Evolutionary conservation across 257 asterid species (phyloP).

Genomic region (Paulownia fortunei): DNA sequence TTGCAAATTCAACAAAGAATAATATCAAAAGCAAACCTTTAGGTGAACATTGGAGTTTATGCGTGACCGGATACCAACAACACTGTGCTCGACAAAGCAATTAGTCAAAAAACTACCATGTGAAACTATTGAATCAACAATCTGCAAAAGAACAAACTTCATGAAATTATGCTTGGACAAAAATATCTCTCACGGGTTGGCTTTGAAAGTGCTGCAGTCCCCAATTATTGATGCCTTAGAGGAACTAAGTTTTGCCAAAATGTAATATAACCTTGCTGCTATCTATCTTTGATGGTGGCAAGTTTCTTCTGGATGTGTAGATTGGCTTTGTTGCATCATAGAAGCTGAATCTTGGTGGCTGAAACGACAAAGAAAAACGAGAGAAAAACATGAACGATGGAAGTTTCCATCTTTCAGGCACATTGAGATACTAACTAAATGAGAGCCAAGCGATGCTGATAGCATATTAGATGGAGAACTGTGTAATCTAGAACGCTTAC

Average conservation of each 20-base stretch:
- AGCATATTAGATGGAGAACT: conserved; percentile 15
- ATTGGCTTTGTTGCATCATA: conserved; percentile 93
- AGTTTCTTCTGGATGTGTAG: conserved; percentile 92
- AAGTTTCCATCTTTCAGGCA: not conserved
- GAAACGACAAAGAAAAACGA: conserved; percentile 31
- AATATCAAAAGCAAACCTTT: conserved; percentile 53
- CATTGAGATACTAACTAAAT: not conserved
- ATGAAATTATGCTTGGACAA: conserved; percentile 22
- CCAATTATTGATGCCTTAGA: not conserved
- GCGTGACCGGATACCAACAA: conserved; percentile 87
- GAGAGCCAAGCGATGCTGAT: conserved; percentile 2
- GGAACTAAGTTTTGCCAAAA: not conserved
- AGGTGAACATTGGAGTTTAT: conserved; percentile 78
- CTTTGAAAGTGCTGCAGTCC: not conserved
- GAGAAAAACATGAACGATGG: not conserved
- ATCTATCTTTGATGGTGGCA: conserved; percentile 92
- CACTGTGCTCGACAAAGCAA: conserved; percentile 87
- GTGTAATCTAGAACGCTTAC: conserved; percentile 49
- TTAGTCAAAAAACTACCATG: conserved; percentile 90
- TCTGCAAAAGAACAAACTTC: conserved; percentile 54
- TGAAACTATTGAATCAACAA: conserved; percentile 85
- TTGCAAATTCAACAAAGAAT: not conserved
- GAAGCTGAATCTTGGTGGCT: conserved; percentile 98
- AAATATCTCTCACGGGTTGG: conserved; percentile 5
- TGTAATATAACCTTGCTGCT: conserved; percentile 77